Base-by-base conservation (phyloP, 352 stramenopile genomes). In the Phytophthora crassamura region DNA sequence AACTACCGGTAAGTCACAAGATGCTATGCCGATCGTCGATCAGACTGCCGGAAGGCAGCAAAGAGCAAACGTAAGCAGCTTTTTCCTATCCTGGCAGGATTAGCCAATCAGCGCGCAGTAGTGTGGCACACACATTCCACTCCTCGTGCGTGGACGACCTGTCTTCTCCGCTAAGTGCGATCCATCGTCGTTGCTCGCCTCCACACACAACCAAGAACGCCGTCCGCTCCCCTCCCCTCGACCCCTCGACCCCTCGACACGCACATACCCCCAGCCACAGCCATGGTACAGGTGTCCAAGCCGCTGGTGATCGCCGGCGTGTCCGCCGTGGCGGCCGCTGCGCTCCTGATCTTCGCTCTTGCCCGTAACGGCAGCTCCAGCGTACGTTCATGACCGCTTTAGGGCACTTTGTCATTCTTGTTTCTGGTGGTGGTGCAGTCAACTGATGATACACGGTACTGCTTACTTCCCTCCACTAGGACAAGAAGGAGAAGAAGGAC, bases 261-360 rank as follows among this genome's bases (percentile, higher is more conserved):
- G 45, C 20, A 4, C 22, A 34, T 42, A 20, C 14, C 42, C 22
- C 43, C 55, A 34, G 25, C 25, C 30, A 48, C 22, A 47, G 43
- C 32, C 43, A 95, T 93, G 85, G 80, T 89, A 70, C 80, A 89
- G 53, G 81, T 92, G 69, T 85, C 77, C 69, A 95, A 94, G 74
- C 84, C 84, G 41, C 65, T 94, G 51, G 78, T 95, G 64, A 81
- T 95, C 53, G 80, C 79, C 65, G 81, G 78, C 39, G 76, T 90
- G 59, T 89, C 84, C 28, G 81, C 77, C 30, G 57, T 90, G 15
- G 84, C 83, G 22, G 78, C 82, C 38, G 78, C 72, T 41, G 80
- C 75, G 12, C 64, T 89, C 33, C 64, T 91, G 11, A 50, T 86
- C 61, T 84, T 90, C 57, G 75, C 80, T 53, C 72, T 90, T 52